Evolutionary conservation across 2,329 filamentous ascomycete species (phyloP).

Genomic region (Grosmannia huntii): DNA sequence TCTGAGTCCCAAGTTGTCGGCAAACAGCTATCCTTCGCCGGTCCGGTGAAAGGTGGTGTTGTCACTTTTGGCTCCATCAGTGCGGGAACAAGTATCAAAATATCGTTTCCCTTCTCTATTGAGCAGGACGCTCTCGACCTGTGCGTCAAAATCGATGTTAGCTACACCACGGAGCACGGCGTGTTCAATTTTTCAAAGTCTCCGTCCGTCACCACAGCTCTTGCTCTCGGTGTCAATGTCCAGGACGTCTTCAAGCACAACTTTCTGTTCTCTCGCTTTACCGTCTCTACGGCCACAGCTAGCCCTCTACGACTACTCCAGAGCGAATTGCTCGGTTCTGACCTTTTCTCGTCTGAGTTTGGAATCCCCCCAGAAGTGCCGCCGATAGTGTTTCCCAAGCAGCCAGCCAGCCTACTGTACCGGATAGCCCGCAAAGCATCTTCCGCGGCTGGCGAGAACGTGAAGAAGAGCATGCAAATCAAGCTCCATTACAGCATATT

Average conservation of each 20-base stretch:
- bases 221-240: slow-evolving; percentile 89
- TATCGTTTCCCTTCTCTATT: slow-evolving; percentile 70
- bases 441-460: slow-evolving; percentile 20
- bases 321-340: slow-evolving; percentile 58
- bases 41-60: slow-evolving; percentile 38
- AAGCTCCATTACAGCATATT: slow-evolving; percentile 65
- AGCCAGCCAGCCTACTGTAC: slow-evolving; percentile 71
- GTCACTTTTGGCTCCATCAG: slow-evolving; percentile 37
- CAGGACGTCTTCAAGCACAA: slow-evolving; percentile 87
- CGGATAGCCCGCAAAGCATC: slow-evolving; percentile 50
- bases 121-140: slow-evolving; percentile 65
- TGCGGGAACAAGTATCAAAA: slow-evolving; percentile 32
- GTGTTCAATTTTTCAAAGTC: slow-evolving; percentile 51
- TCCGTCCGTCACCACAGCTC: slow-evolving; percentile 53
- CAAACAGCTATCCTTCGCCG: slow-evolving; percentile 24
- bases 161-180: slow-evolving; percentile 56
- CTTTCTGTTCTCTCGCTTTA: slow-evolving; percentile 77
- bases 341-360: slow-evolving; percentile 53
- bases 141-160: slow-evolving; percentile 61
- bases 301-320: slow-evolving; percentile 63
- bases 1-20: slow-evolving; percentile 41
- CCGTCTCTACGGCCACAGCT: slow-evolving; percentile 65
- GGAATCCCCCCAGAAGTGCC: slow-evolving; percentile 37
- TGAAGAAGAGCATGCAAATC: slow-evolving; percentile 45
- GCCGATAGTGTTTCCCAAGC: slow-evolving; percentile 62